These are phyloP conservation scores for Lachnellula arida DNA, from an alignment of 2,329 filamentous ascomycete species.

Conservation along the genomic window DNA sequence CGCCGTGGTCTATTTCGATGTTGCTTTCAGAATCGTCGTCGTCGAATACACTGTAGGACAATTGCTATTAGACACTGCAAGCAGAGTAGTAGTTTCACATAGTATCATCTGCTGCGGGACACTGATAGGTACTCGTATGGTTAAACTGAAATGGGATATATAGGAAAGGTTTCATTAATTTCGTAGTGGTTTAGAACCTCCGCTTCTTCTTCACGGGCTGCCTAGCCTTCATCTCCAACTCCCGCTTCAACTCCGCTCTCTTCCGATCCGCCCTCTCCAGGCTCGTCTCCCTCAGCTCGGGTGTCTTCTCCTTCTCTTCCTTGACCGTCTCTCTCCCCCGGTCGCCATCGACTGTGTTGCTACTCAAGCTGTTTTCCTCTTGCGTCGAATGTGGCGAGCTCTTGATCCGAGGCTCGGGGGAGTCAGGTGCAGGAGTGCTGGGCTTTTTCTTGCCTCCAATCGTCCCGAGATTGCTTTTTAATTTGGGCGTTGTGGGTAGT, in stretches of 20 bases:
- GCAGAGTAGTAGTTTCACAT: too few species aligned
- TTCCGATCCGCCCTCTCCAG: slow-evolving; percentile 30
- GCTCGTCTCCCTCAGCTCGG: slow-evolving; percentile 25
- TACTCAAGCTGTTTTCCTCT: neutral
- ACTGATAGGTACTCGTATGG: neutral
- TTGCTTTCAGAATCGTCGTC: too few species aligned
- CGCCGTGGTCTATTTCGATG: too few species aligned
- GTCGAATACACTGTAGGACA: too few species aligned
- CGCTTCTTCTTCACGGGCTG: slow-evolving; percentile 32
- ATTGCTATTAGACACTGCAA: too few species aligned
- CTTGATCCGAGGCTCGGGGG: neutral
- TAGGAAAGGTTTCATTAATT: neutral
- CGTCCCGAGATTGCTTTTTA: slow-evolving; percentile 23
- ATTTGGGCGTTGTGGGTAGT: neutral
- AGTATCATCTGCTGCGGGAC: neutral
- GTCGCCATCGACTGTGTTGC: neutral
- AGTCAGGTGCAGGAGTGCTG: neutral
- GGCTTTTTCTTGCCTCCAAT: slow-evolving; percentile 14
- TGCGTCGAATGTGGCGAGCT: neutral
- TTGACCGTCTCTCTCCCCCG: slow-evolving; percentile 13
- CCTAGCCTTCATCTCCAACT: slow-evolving; percentile 31
- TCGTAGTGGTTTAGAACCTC: slow-evolving; percentile 24
- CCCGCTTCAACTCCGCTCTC: slow-evolving; percentile 24
- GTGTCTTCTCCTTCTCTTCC: slow-evolving; percentile 13
- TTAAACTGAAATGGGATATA: neutral